Percentiles rank a stretch among this genome's conserved stretches.
These are phyloP conservation scores for Zostera marina DNA, from an alignment of 116 monocot species.

Conservation along the genomic window DNA sequence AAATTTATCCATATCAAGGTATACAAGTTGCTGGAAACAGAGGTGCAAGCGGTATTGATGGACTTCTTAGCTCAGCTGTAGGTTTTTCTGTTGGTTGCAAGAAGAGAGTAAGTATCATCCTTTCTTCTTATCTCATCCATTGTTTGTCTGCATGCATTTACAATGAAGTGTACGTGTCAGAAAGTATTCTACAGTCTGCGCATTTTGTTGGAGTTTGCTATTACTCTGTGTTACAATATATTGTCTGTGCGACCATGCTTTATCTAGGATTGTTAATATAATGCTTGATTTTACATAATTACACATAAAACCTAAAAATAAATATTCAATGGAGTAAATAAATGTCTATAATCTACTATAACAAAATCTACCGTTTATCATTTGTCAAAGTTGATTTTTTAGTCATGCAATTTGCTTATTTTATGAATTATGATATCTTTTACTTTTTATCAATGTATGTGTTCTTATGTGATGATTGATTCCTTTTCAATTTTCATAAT, in stretches of 20 bases:
- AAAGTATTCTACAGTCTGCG: neutral
- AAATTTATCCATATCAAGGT: slow-evolving; percentile 26
- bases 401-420: too few relatives aligned
- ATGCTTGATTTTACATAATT: too few relatives aligned
- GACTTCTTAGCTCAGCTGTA: slow-evolving; percentile 75
- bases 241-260: too few relatives aligned
- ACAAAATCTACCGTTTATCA: neutral
- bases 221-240: too few relatives aligned
- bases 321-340: too few relatives aligned
- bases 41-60: slow-evolving; percentile 98
- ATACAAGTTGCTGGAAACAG: slow-evolving; percentile 72
- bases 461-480: neutral
- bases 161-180: neutral
- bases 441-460: too few relatives aligned
- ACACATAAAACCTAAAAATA: too few relatives aligned
- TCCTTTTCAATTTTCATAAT: neutral
- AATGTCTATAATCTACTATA: too few relatives aligned
- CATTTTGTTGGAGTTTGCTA: too few relatives aligned
- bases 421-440: too few relatives aligned
- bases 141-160: neutral
- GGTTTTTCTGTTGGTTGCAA: slow-evolving; percentile 72
- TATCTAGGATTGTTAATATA: too few relatives aligned
- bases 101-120: slow-evolving; percentile 37
- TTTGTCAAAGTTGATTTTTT: neutral
- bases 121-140: neutral